Percentiles rank a stretch among this genome's conserved stretches.
These are phyloP conservation scores for Epichloe typhina DNA, from an alignment of 2,329 filamentous ascomycete genomes.

Conservation along the genomic window DNA sequence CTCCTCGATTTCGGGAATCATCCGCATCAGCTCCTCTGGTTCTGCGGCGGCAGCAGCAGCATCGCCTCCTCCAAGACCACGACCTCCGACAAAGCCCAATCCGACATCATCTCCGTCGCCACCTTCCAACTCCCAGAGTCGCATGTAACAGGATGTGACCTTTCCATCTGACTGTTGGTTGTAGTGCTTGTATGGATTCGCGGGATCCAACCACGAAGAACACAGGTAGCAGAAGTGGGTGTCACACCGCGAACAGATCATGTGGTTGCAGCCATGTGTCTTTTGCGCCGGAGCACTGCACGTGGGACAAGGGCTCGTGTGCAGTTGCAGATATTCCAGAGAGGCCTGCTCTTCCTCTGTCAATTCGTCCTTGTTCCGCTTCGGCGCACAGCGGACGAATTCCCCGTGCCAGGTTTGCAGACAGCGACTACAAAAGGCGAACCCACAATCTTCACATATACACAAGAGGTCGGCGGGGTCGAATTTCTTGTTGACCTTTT, in stretches of 20 bases:
- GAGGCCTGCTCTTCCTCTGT: constrained; percentile 77
- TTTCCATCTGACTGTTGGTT: constrained; percentile 46
- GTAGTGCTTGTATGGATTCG: constrained; percentile 81
- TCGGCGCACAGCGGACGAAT: constrained; percentile 54
- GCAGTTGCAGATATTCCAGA: constrained; percentile 65
- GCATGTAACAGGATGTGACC: constrained; percentile 60
- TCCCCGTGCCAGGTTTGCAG: constrained; percentile 83
- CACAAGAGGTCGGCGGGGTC: constrained; percentile 52
- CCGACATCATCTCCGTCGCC: constrained; percentile 54
- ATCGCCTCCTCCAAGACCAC: constrained; percentile 5
- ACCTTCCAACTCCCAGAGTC: constrained; percentile 78
- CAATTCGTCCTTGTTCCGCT: constrained; percentile 54
- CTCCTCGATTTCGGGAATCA: constrained; percentile 9
- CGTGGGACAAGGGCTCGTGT: constrained; percentile 82
- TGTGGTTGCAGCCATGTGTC: constrained; percentile 89
- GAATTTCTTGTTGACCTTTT: constrained; percentile 16
- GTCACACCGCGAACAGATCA: constrained; percentile 81
- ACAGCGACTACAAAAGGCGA: constrained; percentile 71
- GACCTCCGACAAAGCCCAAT: constrained; percentile 29
- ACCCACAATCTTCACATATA: constrained; percentile 78
- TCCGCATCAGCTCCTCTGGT: background rate
- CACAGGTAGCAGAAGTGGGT: constrained; percentile 96
- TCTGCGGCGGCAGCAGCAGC: background rate
- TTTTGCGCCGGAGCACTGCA: constrained; percentile 80
- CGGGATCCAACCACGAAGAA: constrained; percentile 67